These are phyloP conservation scores for Ophiostoma perfectum DNA, from an alignment of 2,329 filamentous ascomycete species.

Conservation along the genomic window DNA sequence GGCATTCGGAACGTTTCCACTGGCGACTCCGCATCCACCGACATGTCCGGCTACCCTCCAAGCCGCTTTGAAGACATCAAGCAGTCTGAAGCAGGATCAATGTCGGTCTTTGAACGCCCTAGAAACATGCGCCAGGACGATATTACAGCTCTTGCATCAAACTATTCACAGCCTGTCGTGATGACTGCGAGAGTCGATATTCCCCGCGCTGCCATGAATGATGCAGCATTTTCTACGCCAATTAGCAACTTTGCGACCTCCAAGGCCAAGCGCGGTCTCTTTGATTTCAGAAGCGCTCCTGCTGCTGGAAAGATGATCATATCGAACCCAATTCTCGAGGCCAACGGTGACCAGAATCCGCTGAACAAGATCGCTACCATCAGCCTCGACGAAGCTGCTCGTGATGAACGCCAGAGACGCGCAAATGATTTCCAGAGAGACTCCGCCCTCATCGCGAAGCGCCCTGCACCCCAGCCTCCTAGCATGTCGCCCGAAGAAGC, in stretches of 20 bases:
- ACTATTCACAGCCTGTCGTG: not conserved
- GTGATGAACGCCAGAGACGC: conserved; percentile 43
- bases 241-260: not conserved
- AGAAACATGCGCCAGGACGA: conserved; percentile 28
- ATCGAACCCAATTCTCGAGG: conserved; percentile 45
- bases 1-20: conserved; percentile 34
- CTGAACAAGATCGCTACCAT: conserved; percentile 45
- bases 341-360: conserved; percentile 37
- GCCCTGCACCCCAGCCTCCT: conserved; percentile 37
- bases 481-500: conserved; percentile 33
- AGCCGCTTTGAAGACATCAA: conserved; percentile 48
- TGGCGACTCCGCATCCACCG: conserved; percentile 39
- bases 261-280: conserved; percentile 32
- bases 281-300: conserved; percentile 29
- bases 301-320: conserved; percentile 41
- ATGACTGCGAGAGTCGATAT: conserved; percentile 2
- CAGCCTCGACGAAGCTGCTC: conserved; percentile 46
- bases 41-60: conserved; percentile 40
- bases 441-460: conserved; percentile 34
- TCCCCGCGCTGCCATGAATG: not conserved
- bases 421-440: conserved; percentile 33
- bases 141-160: not conserved
- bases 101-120: conserved; percentile 28
- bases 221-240: not conserved
- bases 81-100: conserved; percentile 30